These are phyloP conservation scores for Colletotrichum tabaci DNA, from an alignment of 2,329 filamentous ascomycete genomes.

Conservation along the genomic window DNA sequence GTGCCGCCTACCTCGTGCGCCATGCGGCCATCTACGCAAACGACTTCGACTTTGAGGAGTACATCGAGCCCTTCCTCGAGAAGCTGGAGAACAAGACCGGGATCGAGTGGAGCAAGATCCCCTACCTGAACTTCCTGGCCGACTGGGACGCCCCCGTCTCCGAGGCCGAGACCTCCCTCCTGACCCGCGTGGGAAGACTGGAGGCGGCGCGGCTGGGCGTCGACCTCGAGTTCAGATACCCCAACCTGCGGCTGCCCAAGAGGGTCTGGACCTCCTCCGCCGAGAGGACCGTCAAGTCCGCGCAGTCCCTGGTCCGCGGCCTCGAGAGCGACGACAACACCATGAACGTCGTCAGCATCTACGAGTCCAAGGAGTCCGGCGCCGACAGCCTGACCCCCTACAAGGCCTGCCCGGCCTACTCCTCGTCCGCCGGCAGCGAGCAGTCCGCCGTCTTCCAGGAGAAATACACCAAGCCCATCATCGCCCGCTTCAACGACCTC, in stretches of 20 bases:
- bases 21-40: conserved; percentile 74
- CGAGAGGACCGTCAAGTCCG: conserved; percentile 72
- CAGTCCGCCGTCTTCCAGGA: conserved; percentile 66
- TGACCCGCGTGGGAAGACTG: conserved; percentile 73
- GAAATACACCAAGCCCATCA: conserved; percentile 72
- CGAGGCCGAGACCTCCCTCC: conserved; percentile 62
- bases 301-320: conserved; percentile 70
- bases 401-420: conserved; percentile 75
- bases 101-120: conserved; percentile 70
- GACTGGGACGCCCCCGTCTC: conserved; percentile 72
- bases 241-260: conserved; percentile 64
- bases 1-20: conserved; percentile 70
- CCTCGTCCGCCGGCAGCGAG: conserved; percentile 68
- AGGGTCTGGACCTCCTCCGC: conserved; percentile 75
- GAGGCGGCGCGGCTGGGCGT: conserved; percentile 73
- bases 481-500: conserved; percentile 67
- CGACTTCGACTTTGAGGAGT: conserved; percentile 71
- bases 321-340: conserved; percentile 66
- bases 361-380: conserved; percentile 70
- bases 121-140: conserved; percentile 68
- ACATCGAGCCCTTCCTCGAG: conserved; percentile 69
- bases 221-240: conserved; percentile 72
- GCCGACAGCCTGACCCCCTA: conserved; percentile 76
- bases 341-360: conserved; percentile 69
- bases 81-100: conserved; percentile 71